Evolutionary conservation across 805 yeast genomes (phyloP), one percentile per base, ranked within the genome.

Genomic region (Candida palmyrensis): DNA sequence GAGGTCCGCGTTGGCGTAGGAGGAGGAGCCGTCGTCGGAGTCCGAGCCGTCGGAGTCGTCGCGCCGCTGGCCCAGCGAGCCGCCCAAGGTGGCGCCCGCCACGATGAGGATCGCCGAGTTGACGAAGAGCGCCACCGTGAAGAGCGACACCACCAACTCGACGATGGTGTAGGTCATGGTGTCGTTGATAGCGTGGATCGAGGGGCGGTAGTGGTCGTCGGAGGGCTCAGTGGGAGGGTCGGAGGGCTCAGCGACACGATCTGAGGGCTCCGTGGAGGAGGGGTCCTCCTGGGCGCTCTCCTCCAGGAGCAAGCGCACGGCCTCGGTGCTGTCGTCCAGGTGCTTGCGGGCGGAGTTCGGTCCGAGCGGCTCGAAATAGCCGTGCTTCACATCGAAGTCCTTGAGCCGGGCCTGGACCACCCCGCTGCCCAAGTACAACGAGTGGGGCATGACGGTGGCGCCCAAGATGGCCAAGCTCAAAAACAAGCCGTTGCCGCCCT

Each of bases 401-500:
- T 71, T 70, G 27, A 88, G 63, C 42, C 96, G 71, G 16, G 95
- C 84, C 53, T 87, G 94, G 5, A 87, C 96, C 31, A 88, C 63
- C 5, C 92, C 90, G 0, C 92, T 82, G 1, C 96, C 96, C 36
- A 88, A 62, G 47, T 82, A 86, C 31, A 88, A 62, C 1, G 89
- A 79, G 51, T 88, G 96, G 2, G 96, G 96, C 96, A 88, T 88
- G 16, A 88, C 96, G 0, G 96, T 88, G 8, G 96, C 96, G 16
- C 96, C 96, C 34, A 87, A 66, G 30, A 88, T 84, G 17, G 95
- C 96, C 44, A 89, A 66, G 16, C 90, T 76, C 14, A 86, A 61
- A 49, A 79, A 87, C 18, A 84, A 58, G 0, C 95, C 92, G 48
- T 73, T 58, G 14, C 70, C 48, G 71, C 75, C 57, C 35, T 47